Base-by-base conservation (phyloP, 805 yeast species). In the Zygotorulaspora sp. region DNA sequence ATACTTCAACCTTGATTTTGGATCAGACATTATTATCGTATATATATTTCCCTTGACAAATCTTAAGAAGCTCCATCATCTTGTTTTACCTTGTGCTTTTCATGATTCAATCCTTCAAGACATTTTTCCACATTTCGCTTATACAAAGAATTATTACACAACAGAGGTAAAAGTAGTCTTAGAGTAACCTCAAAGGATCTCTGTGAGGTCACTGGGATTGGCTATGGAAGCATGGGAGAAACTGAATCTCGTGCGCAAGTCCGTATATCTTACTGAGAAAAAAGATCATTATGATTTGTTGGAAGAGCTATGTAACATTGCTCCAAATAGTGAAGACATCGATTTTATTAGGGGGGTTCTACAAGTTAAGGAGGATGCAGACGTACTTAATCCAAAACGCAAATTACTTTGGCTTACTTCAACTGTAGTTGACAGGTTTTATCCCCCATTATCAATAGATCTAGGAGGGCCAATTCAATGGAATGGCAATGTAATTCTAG, bases 321-420 rank as follows among this genome's bases (percentile, higher is more conserved):
- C 41, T n/a, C 36, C 47, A 18, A 17, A 22, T 8, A 37, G 39
- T 15, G 43, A 46, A 3, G 52, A 53, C 28, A 25, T 40, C 9
- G 38, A 38, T 6, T 38, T 52, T 6, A 30, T 49, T 1, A 35
- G 35, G 21, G 17, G 40, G 15, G 38, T 51, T 2, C 16, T 57
- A 23, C 18, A 38, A 28, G 18, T 55, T 5, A 44, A 30, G 29
- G 44, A 47, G 7, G 36, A 40, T n/a, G 17, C 44, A 11, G 44
- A 43, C 13, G 15, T 17, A 10, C 15, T 32, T 5, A 35, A 41
- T 11, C 21, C 41, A 9, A 43, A 44, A 11, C 40, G 40, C 4
- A 50, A 46, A 18, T 23, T 51, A 5, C 26, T 44, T 5, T 58
- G 63, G 65, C 26, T 47, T 6, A 57, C 60, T 15, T 54, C 62